Evolutionary conservation across 202 grass and related monocot species (phyloP).

Genomic region (Setaria viridis): DNA sequence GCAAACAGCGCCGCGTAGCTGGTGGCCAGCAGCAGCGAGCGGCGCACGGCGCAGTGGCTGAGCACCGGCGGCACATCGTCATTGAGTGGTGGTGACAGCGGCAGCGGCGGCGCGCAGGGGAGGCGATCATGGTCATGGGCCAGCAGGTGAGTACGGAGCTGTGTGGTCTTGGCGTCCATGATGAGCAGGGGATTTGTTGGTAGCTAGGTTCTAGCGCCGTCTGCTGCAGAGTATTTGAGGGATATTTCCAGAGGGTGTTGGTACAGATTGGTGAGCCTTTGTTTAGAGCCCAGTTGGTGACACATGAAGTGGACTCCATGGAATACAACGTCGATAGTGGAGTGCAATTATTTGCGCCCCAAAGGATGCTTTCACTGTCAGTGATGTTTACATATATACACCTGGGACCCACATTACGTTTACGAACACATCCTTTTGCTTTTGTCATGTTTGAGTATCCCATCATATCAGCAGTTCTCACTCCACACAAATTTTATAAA

Average conservation of each 20-base stretch:
- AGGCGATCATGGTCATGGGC: neutral
- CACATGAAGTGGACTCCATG: slow-evolving; percentile 17
- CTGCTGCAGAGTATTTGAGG: neutral
- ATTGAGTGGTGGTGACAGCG: too few relatives aligned
- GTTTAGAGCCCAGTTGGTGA: slow-evolving; percentile 13
- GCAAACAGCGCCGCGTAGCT: slow-evolving; percentile 54
- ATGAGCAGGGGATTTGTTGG: slow-evolving; percentile 11
- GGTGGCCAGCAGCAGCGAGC: slow-evolving; percentile 30
- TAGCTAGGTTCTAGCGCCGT: neutral
- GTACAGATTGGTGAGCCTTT: slow-evolving; percentile 3
- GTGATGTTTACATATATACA: neutral
- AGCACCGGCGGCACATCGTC: neutral
- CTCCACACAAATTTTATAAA: too few relatives aligned
- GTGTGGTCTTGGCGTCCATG: slow-evolving; percentile 11
- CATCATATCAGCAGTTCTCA: neutral
- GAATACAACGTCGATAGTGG: neutral
- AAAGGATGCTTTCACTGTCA: slow-evolving; percentile 25
- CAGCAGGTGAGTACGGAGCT: neutral
- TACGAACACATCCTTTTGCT: neutral
- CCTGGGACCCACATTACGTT: neutral
- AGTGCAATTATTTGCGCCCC: slow-evolving; percentile 30
- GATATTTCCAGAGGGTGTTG: slow-evolving; percentile 18
- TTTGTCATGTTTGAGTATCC: neutral
- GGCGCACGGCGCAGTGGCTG: neutral
- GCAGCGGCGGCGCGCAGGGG: neutral